These are phyloP conservation scores for Diaporthe sp. DNA, from an alignment of 2,329 filamentous ascomycete species.

Conservation along the genomic window DNA sequence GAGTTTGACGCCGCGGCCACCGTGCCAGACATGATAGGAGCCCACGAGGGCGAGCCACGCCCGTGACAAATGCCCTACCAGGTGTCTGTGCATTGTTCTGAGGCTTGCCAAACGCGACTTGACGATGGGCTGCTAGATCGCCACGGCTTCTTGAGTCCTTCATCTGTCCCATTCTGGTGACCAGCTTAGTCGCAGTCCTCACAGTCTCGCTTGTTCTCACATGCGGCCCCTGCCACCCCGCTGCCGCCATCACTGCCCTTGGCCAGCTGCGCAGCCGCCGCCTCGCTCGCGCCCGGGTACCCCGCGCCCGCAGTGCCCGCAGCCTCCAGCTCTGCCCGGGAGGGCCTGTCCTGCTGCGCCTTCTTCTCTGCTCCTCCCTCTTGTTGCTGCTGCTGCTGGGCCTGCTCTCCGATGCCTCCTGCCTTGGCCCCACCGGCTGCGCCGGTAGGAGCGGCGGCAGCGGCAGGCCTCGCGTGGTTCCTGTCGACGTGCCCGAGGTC, in stretches of 20 bases:
- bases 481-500: conserved; percentile 87
- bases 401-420: not conserved
- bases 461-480: conserved; percentile 47
- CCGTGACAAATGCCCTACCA: not conserved
- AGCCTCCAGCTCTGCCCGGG: conserved; percentile 27
- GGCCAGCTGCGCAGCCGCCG: conserved; percentile 21
- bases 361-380: not conserved
- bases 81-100: too few relatives aligned
- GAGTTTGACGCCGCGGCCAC: not conserved
- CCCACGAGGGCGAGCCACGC: not conserved
- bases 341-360: conserved; percentile 14
- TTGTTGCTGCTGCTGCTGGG: conserved; percentile 12
- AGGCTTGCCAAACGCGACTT: not conserved
- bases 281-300: conserved; percentile 34
- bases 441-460: not conserved
- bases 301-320: conserved; percentile 35
- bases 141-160: not conserved
- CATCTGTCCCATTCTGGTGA: too few relatives aligned
- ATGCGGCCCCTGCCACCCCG: not conserved
- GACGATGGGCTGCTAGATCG: not conserved
- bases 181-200: conserved; percentile 36
- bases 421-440: not conserved
- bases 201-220: conserved; percentile 30
- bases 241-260: not conserved
- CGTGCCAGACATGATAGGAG: too few relatives aligned